Percentiles rank a stretch among this genome's conserved stretches.
Conservation (phyloP, 192 early-diverging fungal genomes). For the Coemansia asiatica region DNA sequence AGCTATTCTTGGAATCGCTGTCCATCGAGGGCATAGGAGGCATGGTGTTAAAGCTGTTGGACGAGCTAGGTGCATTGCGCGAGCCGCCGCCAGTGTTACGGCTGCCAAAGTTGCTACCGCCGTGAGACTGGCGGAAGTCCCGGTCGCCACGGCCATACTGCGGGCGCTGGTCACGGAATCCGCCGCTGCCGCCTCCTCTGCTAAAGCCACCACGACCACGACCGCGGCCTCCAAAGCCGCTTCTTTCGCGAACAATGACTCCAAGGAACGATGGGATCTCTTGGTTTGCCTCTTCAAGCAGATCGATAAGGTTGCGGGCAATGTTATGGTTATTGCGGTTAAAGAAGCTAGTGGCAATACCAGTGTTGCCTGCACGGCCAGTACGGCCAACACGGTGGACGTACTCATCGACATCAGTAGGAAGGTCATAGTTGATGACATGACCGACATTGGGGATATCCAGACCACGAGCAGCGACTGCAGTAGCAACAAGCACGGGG, state of each 20-base stretch:
- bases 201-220: conserved; percentile 62
- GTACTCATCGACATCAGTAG: conserved; percentile 95
- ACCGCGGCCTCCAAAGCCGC: conserved; percentile 56
- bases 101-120: conserved; percentile 10
- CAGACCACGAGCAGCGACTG: conserved; percentile 94
- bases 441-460: conserved; percentile 83
- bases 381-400: conserved; percentile 99
- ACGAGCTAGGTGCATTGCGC: conserved; percentile 13
- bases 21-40: conserved; percentile 36
- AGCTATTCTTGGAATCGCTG: conserved; percentile 60
- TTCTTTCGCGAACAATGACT: conserved; percentile 64
- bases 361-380: conserved; percentile 93
- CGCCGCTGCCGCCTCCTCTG: conserved; percentile 40
- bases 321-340: conserved; percentile 83
- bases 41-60: conserved; percentile 19
- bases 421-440: conserved; percentile 95
- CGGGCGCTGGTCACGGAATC: conserved; percentile 24
- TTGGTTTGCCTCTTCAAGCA: conserved; percentile 92
- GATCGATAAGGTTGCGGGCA: conserved; percentile 80
- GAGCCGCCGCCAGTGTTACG: conserved; percentile 5
- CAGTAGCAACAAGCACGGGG: conserved; percentile 92
- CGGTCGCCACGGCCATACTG: conserved; percentile 29
- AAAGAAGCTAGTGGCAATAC: conserved; percentile 92
- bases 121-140: conserved; percentile 33
- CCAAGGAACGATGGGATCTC: conserved; percentile 85